Base-by-base conservation (phyloP, 78 protist species). In the Andalucia godoyi region DNA sequence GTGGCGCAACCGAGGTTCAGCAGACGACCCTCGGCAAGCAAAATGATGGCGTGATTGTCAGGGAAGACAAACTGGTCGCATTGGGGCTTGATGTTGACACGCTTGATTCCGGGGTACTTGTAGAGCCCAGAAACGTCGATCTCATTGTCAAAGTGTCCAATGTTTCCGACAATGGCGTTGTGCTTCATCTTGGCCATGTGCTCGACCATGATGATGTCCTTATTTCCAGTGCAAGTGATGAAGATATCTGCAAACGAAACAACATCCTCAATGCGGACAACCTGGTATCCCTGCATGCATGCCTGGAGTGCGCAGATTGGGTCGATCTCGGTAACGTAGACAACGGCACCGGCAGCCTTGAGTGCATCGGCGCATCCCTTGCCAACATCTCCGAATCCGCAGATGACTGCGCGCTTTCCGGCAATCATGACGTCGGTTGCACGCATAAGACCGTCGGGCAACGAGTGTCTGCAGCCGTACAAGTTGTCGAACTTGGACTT, bases 261-360 rank as follows among this genome's bases (percentile, higher is more conserved):
- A n/a, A 79, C 89, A 0, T 77, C 86, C 63, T 96, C 98, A 69
- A 96, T 63, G 52, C 86, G 66, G 64, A 53, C 79, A 10, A 96
- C 97, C 66, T 83, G 72, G 87, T 43, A 87, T 47, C 97, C 99
- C 60, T 81, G 94, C 99, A 96, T 96, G 74, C 84, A 81, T 0
- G 99, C 99, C 83, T 96, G 99, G 50, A 96, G 90, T 7, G 99
- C 99, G 77, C 92, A 87, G 89, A 96, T 96, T 53, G 99, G 99
- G 79, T 96, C 99, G 84, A 96, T 87, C 84, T 96, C 99, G 29
- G 98, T 86, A 66, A 96, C 85, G 62, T 83, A 15, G 61, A 87
- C 93, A 63, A 90, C 81, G 57, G 98, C 93, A 17, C 98, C 99
- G 46, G 63, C 39, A 17, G 61, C 81, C 43, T 68, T 49, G 58